Evolutionary conservation across 306 rosid genomes (phyloP), one percentile per base, ranked within the genome.

Genomic region (Inga laurina): DNA sequence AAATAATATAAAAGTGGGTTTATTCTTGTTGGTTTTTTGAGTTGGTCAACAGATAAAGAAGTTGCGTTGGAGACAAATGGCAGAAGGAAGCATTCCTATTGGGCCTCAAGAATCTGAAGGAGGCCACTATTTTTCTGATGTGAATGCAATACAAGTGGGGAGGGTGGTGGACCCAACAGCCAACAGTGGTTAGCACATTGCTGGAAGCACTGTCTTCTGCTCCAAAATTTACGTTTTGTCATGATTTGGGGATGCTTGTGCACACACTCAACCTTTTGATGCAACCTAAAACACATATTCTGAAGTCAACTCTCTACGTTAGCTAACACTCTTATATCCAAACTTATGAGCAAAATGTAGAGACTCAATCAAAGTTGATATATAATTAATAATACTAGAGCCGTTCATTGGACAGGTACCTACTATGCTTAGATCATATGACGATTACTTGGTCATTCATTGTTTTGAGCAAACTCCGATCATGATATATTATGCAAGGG

Each of bases 71-170:
- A 78, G 78, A 61, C 62, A 70, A 77, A 39, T 51, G n/a, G 74
- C 46, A 34, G 70, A 85, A 77, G 56, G 76, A 52, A 39, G 62
- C 57, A 73, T 73, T 72, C 10, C 18, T 57, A 22, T 56, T 78
- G 85, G 83, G 76, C 66, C 82, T 32, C 56, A 54, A 74, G 81
- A 66, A 70, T 77, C 67, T 41, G 72, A 37, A 75, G 49, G 74
- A 54, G 48, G 78, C 56, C 52, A n/a, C 19, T 3, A 48, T 49
- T 49, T 49, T 49, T 49, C 16, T 7, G 14, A 18, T 5, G 72
- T 39, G 11, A 77, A 61, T 34, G 45, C 32, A 64, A 62, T 64
- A 10, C 43, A 5, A 62, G 78, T 34, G 46, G 64, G 45, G 43
- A n/a, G 8, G 45, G 43, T 14, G 8, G 64, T 59, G 79, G 85